Evolutionary conservation across 1,139 yeast species (phyloP).

Genomic region (Pichia sp.): DNA sequence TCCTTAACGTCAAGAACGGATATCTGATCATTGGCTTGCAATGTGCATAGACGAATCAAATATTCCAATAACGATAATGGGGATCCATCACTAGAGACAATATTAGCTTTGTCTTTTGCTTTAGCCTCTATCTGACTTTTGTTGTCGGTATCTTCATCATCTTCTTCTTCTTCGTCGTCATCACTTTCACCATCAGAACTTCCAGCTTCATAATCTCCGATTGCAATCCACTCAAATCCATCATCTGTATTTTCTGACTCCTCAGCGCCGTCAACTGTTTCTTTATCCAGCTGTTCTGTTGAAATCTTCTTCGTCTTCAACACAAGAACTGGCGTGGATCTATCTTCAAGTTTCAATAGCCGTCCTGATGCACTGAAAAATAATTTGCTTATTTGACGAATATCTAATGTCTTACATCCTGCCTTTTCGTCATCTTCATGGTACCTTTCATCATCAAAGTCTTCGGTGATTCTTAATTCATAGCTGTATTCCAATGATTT

Average conservation of each 20-base stretch:
- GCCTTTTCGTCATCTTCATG: conserved; percentile 55
- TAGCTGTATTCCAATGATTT: conserved; percentile 39
- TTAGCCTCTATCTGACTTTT: not conserved
- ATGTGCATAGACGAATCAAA: conserved; percentile 55
- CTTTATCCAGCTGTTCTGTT: conserved; percentile 14
- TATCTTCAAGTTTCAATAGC: conserved; percentile 61
- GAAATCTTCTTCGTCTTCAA: conserved; percentile 45
- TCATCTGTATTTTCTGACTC: conserved; percentile 33
- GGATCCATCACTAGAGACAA: conserved; percentile 6
- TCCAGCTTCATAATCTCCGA: conserved; percentile 20
- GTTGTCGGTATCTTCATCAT: not conserved
- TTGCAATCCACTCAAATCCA: conserved; percentile 23
- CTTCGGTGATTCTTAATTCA: conserved; percentile 50
- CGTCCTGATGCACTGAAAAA: conserved; percentile 77
- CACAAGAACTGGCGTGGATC: conserved; percentile 68
- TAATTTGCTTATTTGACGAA: conserved; percentile 48
- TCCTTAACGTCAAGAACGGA: conserved; percentile 58
- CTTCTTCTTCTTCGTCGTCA: conserved; percentile 14
- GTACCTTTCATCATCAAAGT: conserved; percentile 71
- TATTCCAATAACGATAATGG: conserved; percentile 62
- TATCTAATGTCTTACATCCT: conserved; percentile 36
- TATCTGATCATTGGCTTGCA: conserved; percentile 61
- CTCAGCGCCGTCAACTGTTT: conserved; percentile 20
- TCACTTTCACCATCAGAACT: conserved; percentile 9
- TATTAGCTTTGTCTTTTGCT: not conserved